Evolutionary conservation across 192 early-diverging fungal species (phyloP), one percentile per base, ranked within the genome.

Genomic region (Coemansia reversa): DNA sequence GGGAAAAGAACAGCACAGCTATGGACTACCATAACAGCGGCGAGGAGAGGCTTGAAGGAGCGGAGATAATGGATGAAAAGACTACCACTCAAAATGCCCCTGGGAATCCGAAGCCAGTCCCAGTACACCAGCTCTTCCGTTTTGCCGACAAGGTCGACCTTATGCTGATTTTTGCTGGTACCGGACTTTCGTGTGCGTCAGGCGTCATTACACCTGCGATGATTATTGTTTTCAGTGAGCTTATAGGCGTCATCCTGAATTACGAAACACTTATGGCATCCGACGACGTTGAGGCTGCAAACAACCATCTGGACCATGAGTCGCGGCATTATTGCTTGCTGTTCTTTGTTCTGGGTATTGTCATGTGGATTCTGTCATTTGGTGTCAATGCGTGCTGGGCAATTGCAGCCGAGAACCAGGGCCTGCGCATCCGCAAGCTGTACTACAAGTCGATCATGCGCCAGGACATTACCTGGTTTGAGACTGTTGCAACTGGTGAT

Each of bases 391-490:
- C 65, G 18, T 72, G 70, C 66, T 81, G 72, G 72, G 62, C 78
- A 2, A 65, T 81, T 58, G 70, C 78, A 1, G 83, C 83, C 9
- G 88, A 88, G 56, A 83, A 79, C 74, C 90, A 89, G 63, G 75
- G 88, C 16, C 83, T 90, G 58, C 86, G 93, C 50, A 91, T 96
- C 57, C 85, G 94, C 62, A 79, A 89, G 71, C 63, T 78, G 39
- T 97, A 93, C 74, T 84, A 95, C 51, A 69, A 84, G 45, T 82
- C 90, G 24, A 88, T 97, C 57, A 86, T 97, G 60, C 86, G 91
- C 57, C 93, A 95, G 74, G 93, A 97, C 53, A 91, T 94, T 69
- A 84, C 82, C 19, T 97, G 90, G 87, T 94, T 94, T 70, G 95
- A 97, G 67, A 77, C 82, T 33, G 75, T 82, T 20, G 80, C 85